Evolutionary conservation across 352 stramenopile species (phyloP).

Genomic region (Globisporangium canariense): DNA sequence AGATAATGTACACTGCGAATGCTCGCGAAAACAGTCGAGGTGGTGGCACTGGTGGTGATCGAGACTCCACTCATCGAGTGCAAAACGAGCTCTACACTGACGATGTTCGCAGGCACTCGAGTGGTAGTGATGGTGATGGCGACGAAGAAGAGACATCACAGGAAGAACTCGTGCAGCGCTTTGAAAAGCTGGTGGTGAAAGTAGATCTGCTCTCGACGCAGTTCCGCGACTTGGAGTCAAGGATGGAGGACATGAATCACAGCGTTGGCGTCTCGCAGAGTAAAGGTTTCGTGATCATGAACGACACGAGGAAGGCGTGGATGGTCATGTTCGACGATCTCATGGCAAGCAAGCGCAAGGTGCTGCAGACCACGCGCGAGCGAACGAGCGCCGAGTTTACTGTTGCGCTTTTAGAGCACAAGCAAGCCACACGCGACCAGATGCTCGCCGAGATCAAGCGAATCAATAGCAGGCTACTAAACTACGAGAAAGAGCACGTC

Average conservation of each 20-base stretch:
- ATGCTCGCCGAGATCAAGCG: conserved; percentile 18
- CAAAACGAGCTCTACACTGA: conserved; percentile 3
- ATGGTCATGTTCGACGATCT: conserved; percentile 26
- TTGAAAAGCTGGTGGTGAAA: conserved; percentile 25
- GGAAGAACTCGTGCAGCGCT: conserved; percentile 13
- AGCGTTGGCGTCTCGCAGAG: conserved; percentile 25
- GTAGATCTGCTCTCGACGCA: conserved; percentile 23
- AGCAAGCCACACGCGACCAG: not conserved
- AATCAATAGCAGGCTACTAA: conserved; percentile 20
- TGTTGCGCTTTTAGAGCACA: conserved; percentile 16
- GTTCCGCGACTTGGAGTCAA: conserved; percentile 21
- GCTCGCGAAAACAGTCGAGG: conserved; percentile 20
- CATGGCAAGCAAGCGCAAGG: conserved; percentile 21
- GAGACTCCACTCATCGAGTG: not conserved
- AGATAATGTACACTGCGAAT: conserved; percentile 9
- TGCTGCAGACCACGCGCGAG: conserved; percentile 10
- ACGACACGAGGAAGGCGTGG: conserved; percentile 33
- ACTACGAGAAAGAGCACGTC: conserved; percentile 31
- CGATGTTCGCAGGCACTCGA: not conserved
- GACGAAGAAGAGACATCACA: not conserved
- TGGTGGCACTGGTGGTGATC: not conserved
- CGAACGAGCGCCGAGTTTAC: conserved; percentile 19
- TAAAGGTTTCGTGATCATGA: conserved; percentile 38
- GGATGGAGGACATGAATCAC: conserved; percentile 30
- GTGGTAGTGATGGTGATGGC: not conserved